Evolutionary conservation across 2,329 filamentous ascomycete species (phyloP).

Genomic region (Xylogone sp.): DNA sequence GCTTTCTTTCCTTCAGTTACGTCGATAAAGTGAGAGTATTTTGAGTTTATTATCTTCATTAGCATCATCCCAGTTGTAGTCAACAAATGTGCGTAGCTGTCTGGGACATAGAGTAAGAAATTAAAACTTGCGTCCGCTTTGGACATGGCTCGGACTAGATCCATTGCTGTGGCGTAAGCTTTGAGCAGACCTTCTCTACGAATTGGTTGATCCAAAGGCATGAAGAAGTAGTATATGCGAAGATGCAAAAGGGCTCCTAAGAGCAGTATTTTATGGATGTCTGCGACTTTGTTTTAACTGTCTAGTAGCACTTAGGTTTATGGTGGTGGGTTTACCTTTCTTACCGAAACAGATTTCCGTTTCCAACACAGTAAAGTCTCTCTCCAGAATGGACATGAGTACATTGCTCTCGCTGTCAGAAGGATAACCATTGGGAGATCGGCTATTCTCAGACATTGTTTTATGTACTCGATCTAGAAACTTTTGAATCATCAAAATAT

Average conservation of each 20-base stretch:
- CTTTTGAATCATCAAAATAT: constrained; percentile 2
- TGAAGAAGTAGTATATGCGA: constrained; percentile 4
- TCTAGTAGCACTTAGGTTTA: neutral
- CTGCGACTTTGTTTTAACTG: neutral
- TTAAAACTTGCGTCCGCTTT: neutral
- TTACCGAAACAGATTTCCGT: neutral
- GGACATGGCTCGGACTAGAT: neutral
- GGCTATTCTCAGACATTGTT: constrained; percentile 1
- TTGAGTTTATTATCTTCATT: constrained; percentile 4
- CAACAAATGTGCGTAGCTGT: neutral
- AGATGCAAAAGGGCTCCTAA: constrained; percentile 2
- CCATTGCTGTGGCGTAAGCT: constrained; percentile 3
- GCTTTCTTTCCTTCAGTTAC: neutral
- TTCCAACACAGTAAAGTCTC: constrained; percentile 1
- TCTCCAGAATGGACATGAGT: constrained; percentile 2
- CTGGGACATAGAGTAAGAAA: constrained; percentile 1
- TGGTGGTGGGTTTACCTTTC: neutral
- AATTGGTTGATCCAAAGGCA: neutral
- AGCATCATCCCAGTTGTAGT: constrained; percentile 1
- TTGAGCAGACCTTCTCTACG: constrained; percentile 2
- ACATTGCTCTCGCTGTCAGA: neutral
- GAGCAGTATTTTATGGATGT: constrained; percentile 2
- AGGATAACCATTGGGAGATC: neutral
- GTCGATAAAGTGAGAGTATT: constrained; percentile 2
- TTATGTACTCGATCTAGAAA: constrained; percentile 1